phyloP scores from a whole-genome alignment of 1,284 basidiomycete genomes.

The Trametes sp. region DNA sequence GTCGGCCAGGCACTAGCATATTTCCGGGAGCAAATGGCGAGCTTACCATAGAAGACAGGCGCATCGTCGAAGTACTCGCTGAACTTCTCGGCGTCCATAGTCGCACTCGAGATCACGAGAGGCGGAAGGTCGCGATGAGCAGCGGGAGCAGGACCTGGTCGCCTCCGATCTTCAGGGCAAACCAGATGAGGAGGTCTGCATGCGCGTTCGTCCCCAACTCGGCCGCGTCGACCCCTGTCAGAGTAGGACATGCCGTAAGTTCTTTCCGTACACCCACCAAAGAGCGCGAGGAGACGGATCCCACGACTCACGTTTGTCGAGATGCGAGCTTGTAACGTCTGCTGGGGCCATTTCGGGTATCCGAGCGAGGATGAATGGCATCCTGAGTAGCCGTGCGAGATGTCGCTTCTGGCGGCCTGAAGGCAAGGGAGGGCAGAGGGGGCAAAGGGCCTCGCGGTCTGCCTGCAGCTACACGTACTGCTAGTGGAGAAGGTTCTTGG shows the following conservation, averaged over 20 bases:
- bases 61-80: conserved; percentile 96
- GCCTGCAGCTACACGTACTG: conserved; percentile 23
- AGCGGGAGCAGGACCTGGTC: conserved; percentile 57
- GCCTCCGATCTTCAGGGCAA: conserved; percentile 56
- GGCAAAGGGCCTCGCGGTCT: conserved; percentile 22
- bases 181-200: conserved; percentile 43
- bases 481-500: conserved; percentile 22
- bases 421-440: not conserved
- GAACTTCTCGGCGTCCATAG: conserved; percentile 96
- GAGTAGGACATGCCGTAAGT: not conserved
- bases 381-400: not conserved
- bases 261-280: not conserved
- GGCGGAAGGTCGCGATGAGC: conserved; percentile 54
- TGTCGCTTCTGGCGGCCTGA: not conserved
- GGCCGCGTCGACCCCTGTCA: conserved; percentile 31
- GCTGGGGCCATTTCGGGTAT: not conserved
- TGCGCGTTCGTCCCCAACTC: conserved; percentile 28
- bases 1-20: conserved; percentile 89
- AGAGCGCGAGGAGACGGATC: no score
- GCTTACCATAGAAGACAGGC: conserved; percentile 89
- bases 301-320: conserved; percentile 18
- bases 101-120: conserved; percentile 90
- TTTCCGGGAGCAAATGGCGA: not conserved
- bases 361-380: not conserved
- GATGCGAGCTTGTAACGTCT: not conserved